Conservation (phyloP, 129 eudicot genomes). For the Scalesia atractyloides region DNA sequence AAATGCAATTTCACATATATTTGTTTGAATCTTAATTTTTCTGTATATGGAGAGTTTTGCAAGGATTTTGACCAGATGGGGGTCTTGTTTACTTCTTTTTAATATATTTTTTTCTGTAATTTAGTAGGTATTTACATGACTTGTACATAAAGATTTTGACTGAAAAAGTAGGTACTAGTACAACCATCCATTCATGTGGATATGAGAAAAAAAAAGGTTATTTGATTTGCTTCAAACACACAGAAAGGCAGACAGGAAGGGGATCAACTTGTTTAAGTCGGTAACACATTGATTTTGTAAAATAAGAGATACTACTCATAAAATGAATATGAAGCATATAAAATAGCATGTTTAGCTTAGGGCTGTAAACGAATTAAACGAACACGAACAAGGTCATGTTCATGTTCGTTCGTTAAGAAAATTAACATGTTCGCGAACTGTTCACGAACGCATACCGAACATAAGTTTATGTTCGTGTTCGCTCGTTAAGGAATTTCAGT, state of each 20-base stretch:
- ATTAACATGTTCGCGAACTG: no score
- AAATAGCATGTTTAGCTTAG: no score
- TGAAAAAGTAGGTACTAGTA: not conserved
- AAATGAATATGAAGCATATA: not conserved
- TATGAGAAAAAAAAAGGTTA: not conserved
- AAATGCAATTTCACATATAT: not conserved
- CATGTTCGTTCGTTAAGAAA: no score
- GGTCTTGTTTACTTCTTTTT: not conserved
- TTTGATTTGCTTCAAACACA: conserved; percentile 4
- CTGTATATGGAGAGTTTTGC: conserved; percentile 1
- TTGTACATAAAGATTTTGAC: not conserved
- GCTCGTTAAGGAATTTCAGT: no score
- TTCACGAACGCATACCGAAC: no score
- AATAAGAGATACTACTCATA: not conserved
- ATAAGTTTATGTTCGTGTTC: no score
- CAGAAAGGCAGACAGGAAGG: conserved; percentile 2
- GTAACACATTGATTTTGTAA: not conserved
- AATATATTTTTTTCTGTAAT: not conserved
- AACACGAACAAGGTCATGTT: no score
- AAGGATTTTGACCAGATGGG: not conserved
- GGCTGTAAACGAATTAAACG: no score
- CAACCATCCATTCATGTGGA: not conserved
- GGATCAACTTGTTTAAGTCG: not conserved
- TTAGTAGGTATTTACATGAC: not conserved
- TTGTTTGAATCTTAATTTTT: not conserved